Evolutionary conservation across 352 stramenopile genomes (phyloP).

Genomic region (Plasmopara viticola): DNA sequence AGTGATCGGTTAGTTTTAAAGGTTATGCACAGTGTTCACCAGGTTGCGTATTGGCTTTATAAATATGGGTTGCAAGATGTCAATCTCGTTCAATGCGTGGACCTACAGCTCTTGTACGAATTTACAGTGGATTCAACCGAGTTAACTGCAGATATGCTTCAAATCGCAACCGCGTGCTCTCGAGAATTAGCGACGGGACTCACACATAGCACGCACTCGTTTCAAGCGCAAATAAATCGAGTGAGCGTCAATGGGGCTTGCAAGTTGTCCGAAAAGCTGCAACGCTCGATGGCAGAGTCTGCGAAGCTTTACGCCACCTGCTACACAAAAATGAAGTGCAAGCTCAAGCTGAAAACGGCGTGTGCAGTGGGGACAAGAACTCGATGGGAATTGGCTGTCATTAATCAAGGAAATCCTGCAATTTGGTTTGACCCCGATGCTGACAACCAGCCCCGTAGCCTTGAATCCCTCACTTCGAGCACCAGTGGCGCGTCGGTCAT

Average conservation of each 20-base stretch:
- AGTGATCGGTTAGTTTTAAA: constrained; percentile 10
- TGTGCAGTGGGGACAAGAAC: constrained; percentile 18
- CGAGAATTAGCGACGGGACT: background rate
- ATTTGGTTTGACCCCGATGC: constrained; percentile 31
- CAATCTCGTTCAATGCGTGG: constrained; percentile 15
- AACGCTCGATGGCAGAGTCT: constrained; percentile 7
- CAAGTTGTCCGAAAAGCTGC: constrained; percentile 1
- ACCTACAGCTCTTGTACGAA: constrained; percentile 31
- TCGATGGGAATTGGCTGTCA: constrained; percentile 22
- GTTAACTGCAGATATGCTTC: constrained; percentile 12
- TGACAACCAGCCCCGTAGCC: constrained; percentile 22
- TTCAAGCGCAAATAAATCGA: constrained; percentile 7
- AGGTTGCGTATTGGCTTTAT: constrained; percentile 14
- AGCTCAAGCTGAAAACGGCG: background rate
- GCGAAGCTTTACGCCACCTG: constrained; percentile 15
- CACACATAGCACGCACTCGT: constrained; percentile 11
- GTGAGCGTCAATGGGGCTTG: background rate
- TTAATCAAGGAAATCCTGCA: constrained; percentile 5
- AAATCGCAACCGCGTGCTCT: constrained; percentile 11
- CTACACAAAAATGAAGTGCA: constrained; percentile 1
- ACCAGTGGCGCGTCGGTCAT: background rate
- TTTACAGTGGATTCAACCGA: background rate
- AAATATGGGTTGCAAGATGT: constrained; percentile 6
- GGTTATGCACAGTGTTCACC: constrained; percentile 22
- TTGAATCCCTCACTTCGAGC: constrained; percentile 21